A percentile compares a stretch with the other conserved stretches of the same genome.
Evolutionary conservation across 139 green algal species (phyloP).

Genomic region (Mychonastes homosphaera): DNA sequence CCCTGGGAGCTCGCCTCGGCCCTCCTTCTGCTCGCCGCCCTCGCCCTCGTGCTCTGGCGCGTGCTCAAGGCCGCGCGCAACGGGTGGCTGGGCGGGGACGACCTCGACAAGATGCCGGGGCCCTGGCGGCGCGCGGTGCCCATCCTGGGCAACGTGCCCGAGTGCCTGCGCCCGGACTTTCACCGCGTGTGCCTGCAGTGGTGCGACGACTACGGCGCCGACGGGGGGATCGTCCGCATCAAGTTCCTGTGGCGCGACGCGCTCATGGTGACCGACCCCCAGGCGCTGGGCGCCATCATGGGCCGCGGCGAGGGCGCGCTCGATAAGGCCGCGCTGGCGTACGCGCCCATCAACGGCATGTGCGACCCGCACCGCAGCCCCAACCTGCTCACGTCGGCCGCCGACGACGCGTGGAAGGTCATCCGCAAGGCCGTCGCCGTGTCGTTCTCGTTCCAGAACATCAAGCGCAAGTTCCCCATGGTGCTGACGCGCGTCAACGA

Average conservation of each 20-base stretch:
- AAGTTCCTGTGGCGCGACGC: slow-evolving; percentile 24
- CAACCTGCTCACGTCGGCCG: slow-evolving; percentile 33
- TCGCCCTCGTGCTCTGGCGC: too few species aligned
- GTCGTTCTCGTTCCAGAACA: slow-evolving; percentile 28
- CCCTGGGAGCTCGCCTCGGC: too few species aligned
- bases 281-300: slow-evolving; percentile 19
- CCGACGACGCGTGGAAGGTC: slow-evolving; percentile 24
- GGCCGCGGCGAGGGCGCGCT: slow-evolving; percentile 20
- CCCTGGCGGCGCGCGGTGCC: slow-evolving; percentile 28
- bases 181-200: slow-evolving; percentile 27
- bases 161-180: slow-evolving; percentile 34
- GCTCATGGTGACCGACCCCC: slow-evolving; percentile 23
- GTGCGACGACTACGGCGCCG: slow-evolving; percentile 26
- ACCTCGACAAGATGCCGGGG: slow-evolving; percentile 32
- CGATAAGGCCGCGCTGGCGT: slow-evolving; percentile 26
- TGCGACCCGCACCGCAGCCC: slow-evolving; percentile 6
- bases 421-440: slow-evolving; percentile 36
- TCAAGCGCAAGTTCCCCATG: slow-evolving; percentile 13
- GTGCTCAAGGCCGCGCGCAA: too few species aligned
- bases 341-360: slow-evolving; percentile 23
- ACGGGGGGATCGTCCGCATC: slow-evolving; percentile 1
- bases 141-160: slow-evolving; percentile 37
- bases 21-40: too few species aligned
- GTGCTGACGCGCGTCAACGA: slow-evolving; percentile 11
- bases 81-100: too few species aligned